Conservation (phyloP, 2,329 filamentous ascomycete genomes). For the Dendryphion nanum region DNA sequence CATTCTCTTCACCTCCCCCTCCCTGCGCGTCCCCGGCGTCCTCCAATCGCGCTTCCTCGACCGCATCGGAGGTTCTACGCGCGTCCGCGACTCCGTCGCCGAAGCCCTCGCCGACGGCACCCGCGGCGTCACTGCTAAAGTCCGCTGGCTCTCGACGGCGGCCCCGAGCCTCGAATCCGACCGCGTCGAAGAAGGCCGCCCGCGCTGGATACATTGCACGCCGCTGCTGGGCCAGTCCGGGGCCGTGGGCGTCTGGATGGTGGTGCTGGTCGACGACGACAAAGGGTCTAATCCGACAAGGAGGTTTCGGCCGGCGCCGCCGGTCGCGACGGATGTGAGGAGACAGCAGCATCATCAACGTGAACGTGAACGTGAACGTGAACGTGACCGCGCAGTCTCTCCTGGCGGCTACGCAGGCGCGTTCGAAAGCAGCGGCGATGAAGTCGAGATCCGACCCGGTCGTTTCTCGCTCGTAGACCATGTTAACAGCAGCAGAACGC, state of each 20-base stretch:
- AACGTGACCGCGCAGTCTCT: no score
- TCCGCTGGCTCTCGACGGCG: slow-evolving; percentile 60
- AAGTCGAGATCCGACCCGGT: slow-evolving; percentile 1
- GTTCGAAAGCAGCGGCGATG: slow-evolving; percentile 9
- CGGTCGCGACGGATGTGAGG: slow-evolving; percentile 23
- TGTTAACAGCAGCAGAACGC: no score
- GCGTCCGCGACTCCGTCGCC: slow-evolving; percentile 54
- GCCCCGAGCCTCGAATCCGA: slow-evolving; percentile 34
- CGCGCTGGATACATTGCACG: slow-evolving; percentile 76
- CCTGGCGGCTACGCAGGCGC: neutral
- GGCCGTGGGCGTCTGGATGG: slow-evolving; percentile 74
- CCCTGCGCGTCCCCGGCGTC: slow-evolving; percentile 50
- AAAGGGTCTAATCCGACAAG: slow-evolving; percentile 18
- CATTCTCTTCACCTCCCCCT: slow-evolving; percentile 51
- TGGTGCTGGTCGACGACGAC: slow-evolving; percentile 66
- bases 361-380: no score
- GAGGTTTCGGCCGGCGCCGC: slow-evolving; percentile 31
- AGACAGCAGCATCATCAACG: no score
- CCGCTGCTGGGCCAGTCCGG: slow-evolving; percentile 67
- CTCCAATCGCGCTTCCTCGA: slow-evolving; percentile 50
- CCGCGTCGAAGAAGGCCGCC: slow-evolving; percentile 57
- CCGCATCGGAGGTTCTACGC: slow-evolving; percentile 50
- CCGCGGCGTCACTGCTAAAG: slow-evolving; percentile 70
- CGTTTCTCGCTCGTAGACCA: slow-evolving; percentile 2
- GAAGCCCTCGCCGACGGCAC: slow-evolving; percentile 63